Conservation (phyloP, 164 flowering plant species). For the Chloranthus sessilifolius region DNA sequence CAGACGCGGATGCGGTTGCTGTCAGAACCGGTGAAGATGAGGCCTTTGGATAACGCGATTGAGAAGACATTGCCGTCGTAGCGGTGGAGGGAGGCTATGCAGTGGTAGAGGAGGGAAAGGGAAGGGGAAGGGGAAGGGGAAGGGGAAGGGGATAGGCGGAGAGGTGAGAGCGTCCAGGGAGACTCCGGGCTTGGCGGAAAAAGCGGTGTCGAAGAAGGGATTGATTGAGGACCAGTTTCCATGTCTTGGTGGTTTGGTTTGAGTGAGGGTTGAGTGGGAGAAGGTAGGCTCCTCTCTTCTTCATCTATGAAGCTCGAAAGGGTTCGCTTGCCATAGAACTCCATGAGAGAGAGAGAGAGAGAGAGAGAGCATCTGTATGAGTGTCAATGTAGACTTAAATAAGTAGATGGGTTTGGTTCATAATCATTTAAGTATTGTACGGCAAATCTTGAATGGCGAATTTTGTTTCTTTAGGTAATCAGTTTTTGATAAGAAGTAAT, state of each 20-base stretch:
- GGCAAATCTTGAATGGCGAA: no score
- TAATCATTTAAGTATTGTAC: no score
- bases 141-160: conserved; percentile 22
- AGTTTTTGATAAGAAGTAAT: no score
- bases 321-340: conserved; percentile 14
- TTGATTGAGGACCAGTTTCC: conserved; percentile 9
- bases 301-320: conserved; percentile 22
- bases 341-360: conserved; percentile 17
- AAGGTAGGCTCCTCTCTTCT: conserved; percentile 13
- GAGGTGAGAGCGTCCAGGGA: conserved; percentile 33
- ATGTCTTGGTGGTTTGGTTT: conserved; percentile 3
- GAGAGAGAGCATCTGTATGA: background rate
- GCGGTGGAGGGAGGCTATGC: conserved; percentile 38
- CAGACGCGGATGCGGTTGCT: conserved; percentile 34
- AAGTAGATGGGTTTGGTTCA: no score
- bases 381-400: no score
- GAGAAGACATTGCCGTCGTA: conserved; percentile 37
- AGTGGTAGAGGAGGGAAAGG: conserved; percentile 27
- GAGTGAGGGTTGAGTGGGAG: conserved; percentile 15
- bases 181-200: conserved; percentile 25
- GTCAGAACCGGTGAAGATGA: conserved; percentile 37
- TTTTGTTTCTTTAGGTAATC: no score
- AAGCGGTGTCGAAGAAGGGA: conserved; percentile 16
- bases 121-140: conserved; percentile 25
- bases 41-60: conserved; percentile 26